phyloP scores from a whole-genome alignment of 495 filamentous ascomycete species.

The Venustampulla echinocandica region DNA sequence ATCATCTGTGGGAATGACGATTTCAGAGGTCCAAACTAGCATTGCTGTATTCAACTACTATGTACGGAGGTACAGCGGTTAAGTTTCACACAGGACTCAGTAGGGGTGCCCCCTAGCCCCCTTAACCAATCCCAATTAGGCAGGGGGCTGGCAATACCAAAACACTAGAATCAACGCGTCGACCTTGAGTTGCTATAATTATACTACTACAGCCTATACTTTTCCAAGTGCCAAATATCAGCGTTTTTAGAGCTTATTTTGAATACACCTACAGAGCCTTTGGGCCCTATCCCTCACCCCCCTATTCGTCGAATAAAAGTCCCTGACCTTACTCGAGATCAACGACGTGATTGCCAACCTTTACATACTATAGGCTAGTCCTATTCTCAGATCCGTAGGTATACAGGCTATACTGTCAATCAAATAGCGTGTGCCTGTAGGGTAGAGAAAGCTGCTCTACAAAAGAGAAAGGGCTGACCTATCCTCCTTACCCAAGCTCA shows the following conservation, averaged over 20 bases:
- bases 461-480: constrained; percentile 5
- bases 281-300: background rate
- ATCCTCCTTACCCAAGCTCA: constrained; percentile 20
- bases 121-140: background rate
- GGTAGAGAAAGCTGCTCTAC: background rate
- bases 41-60: no score
- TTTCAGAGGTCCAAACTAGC: no score
- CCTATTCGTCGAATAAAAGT: background rate
- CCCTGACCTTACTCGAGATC: background rate
- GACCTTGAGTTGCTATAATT: background rate
- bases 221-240: background rate
- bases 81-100: background rate
- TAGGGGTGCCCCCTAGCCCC: background rate
- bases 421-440: background rate
- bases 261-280: background rate
- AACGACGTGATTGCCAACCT: constrained; percentile 3
- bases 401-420: background rate
- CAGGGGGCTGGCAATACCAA: constrained; percentile 1
- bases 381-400: background rate
- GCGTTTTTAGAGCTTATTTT: background rate
- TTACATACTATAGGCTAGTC: background rate
- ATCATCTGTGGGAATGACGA: no score
- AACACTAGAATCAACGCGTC: background rate
- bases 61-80: constrained; percentile 4
- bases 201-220: background rate